These are phyloP conservation scores for Xanthoconium purpureum DNA, from an alignment of 768 basidiomycete genomes.

Conservation along the genomic window DNA sequence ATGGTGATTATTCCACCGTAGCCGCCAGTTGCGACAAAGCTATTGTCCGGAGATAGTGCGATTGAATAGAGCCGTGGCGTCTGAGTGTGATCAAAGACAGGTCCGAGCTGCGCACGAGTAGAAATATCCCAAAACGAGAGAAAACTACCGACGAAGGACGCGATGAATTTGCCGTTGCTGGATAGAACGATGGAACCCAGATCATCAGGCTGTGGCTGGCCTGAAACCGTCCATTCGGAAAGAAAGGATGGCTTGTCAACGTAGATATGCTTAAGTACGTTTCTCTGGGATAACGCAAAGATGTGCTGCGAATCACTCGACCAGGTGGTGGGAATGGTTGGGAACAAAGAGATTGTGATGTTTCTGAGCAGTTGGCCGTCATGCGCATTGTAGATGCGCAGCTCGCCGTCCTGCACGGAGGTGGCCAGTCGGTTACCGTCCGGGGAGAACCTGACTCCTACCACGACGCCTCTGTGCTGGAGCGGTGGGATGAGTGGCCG, in stretches of 20 bases:
- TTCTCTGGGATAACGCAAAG: background rate
- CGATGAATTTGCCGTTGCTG: background rate
- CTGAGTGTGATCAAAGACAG: background rate
- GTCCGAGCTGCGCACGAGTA: background rate
- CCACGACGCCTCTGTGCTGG: no score
- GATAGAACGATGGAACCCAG: background rate
- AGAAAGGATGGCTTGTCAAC: no score
- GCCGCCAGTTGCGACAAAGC: background rate
- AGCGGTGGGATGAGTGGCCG: no score
- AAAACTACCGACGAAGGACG: background rate
- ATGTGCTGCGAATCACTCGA: background rate
- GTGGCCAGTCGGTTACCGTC: no score
- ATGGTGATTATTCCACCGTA: background rate
- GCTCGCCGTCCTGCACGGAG: no score
- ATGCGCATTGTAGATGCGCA: no score
- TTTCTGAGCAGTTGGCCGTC: no score
- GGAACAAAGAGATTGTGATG: background rate
- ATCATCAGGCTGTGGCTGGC: background rate
- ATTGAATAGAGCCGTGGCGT: background rate
- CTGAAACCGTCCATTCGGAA: background rate
- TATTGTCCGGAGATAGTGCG: background rate
- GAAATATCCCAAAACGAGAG: background rate
- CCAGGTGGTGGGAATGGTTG: background rate
- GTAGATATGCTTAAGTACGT: background rate
- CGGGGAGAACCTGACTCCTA: no score